A percentile compares a stretch with the other conserved stretches of the same genome.
Evolutionary conservation across 768 basidiomycete genomes (phyloP).

Genomic region (Mrakia frigida): DNA sequence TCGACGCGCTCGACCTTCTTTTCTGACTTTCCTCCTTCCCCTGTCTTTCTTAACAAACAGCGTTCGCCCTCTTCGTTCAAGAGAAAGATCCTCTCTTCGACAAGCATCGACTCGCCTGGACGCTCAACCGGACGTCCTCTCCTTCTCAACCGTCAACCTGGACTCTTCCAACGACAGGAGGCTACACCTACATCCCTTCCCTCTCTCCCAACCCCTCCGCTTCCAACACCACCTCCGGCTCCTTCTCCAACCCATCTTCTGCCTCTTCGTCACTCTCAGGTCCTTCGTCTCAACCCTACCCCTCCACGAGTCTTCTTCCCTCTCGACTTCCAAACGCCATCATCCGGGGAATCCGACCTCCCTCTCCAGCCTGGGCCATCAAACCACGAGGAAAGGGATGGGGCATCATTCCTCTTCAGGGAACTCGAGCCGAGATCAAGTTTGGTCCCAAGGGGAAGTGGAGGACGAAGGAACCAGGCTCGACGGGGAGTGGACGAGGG

Average conservation of each 20-base stretch:
- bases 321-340: conserved; percentile 12
- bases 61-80: conserved; percentile 30
- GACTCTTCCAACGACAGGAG: conserved; percentile 27
- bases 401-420: conserved; percentile 29
- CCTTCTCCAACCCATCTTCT: conserved; percentile 7
- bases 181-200: conserved; percentile 27
- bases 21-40: too few species aligned
- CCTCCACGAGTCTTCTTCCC: neutral
- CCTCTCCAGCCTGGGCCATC: conserved; percentile 26
- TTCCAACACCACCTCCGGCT: neutral
- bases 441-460: conserved; percentile 33
- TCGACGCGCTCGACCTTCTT: neutral
- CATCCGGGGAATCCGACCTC: conserved; percentile 13
- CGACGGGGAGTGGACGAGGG: conserved; percentile 4
- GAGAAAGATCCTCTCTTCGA: conserved; percentile 28
- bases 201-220: neutral
- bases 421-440: conserved; percentile 23
- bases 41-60: too few species aligned
- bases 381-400: conserved; percentile 24
- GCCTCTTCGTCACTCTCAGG: neutral
- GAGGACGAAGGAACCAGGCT: conserved; percentile 3
- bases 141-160: conserved; percentile 1
- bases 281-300: neutral
- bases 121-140: neutral
- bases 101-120: conserved; percentile 29